Conservation (phyloP, 176 grass and related monocot genomes). For the barley (Hordeum vulgare) region MorexV3_pseudomolecules_assembly NC_058524.1:472754584-472755083, state of each 20-base stretch:
- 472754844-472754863: background rate
- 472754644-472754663: background rate
- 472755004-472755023: background rate
- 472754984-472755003: background rate
- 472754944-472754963: background rate
- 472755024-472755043: background rate
- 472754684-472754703: background rate
- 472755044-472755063: background rate
- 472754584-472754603: background rate
- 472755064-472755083: background rate
- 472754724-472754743: background rate
- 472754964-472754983: background rate
- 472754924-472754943: background rate
- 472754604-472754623: background rate
- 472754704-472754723: background rate
- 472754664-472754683: background rate
- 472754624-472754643: background rate
- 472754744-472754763: background rate
- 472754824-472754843: background rate
- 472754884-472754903: background rate
- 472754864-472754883: conserved; percentile 7
- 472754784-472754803: background rate
- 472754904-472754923: background rate
- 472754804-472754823: background rate
- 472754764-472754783: background rate